These are phyloP conservation scores for Suillus subalutaceus DNA, from an alignment of 768 basidiomycete genomes.

Conservation along the genomic window DNA sequence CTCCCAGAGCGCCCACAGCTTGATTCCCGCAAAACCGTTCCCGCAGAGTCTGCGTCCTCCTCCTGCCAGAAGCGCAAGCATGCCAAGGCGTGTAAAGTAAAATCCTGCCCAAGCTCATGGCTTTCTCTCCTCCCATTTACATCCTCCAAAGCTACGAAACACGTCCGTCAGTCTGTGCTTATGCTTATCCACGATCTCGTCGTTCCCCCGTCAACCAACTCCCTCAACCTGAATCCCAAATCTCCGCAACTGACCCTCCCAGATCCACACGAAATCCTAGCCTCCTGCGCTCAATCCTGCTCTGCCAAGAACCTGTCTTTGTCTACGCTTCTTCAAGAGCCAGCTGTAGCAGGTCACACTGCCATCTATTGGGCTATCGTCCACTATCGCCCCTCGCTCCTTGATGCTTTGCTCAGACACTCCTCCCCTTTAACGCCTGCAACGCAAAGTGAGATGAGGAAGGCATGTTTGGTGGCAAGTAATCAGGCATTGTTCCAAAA, in stretches of 20 bases:
- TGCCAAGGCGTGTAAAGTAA: background rate
- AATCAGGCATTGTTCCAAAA: constrained; percentile 33
- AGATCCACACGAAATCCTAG: constrained; percentile 43
- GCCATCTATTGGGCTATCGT: constrained; percentile 35
- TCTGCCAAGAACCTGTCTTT: constrained; percentile 47
- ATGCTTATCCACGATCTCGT: constrained; percentile 58
- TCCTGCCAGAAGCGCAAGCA: background rate
- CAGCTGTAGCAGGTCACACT: constrained; percentile 25
- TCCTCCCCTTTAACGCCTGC: constrained; percentile 42
- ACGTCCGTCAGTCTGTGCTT: constrained; percentile 54
- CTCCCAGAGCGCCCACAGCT: constrained; percentile 5
- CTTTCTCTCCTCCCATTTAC: constrained; percentile 31
- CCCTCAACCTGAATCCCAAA: constrained; percentile 2
- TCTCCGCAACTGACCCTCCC: background rate
- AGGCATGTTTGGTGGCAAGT: constrained; percentile 55
- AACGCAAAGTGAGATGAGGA: constrained; percentile 63
- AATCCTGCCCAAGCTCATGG: constrained; percentile 23
- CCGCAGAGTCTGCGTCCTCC: background rate
- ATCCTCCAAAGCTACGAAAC: constrained; percentile 37
- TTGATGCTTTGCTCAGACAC: constrained; percentile 56
- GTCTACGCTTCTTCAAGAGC: constrained; percentile 30
- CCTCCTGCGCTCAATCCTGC: constrained; percentile 65
- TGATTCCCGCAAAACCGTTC: background rate
- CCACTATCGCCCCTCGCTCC: constrained; percentile 39
- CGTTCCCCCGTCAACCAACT: constrained; percentile 12